These are phyloP conservation scores for Cicer yamashitae DNA, from an alignment of 306 rosid genomes.

Conservation along the genomic window DNA sequence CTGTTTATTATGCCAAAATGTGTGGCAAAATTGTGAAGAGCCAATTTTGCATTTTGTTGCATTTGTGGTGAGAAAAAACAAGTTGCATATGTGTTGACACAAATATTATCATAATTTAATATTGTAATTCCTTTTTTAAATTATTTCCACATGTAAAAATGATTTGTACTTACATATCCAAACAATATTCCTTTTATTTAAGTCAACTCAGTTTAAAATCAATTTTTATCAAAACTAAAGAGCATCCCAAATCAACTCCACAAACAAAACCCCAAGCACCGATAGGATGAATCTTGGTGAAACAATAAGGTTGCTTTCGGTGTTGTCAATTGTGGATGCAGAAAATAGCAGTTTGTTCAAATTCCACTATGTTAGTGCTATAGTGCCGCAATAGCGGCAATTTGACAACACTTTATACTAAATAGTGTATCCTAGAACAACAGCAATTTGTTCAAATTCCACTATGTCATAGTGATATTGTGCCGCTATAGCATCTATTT, in stretches of 20 bases:
- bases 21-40: background rate
- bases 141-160: background rate
- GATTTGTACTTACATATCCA: background rate
- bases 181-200: background rate
- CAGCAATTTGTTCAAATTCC: no score
- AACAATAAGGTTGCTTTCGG: background rate
- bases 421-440: no score
- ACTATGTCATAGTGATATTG: no score
- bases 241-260: background rate
- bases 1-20: background rate
- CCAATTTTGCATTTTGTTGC: background rate
- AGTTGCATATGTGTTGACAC: conserved; percentile 9
- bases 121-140: background rate
- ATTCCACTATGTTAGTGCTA: no score
- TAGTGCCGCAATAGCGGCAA: no score
- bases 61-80: background rate
- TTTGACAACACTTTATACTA: no score
- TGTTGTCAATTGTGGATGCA: no score
- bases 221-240: background rate
- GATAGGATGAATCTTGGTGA: background rate
- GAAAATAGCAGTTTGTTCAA: no score
- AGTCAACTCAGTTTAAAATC: background rate
- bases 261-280: background rate
- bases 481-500: no score
- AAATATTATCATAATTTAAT: background rate